Base-by-base conservation (phyloP, 805 yeast species). In the Nakazawaea holstii region DNA sequence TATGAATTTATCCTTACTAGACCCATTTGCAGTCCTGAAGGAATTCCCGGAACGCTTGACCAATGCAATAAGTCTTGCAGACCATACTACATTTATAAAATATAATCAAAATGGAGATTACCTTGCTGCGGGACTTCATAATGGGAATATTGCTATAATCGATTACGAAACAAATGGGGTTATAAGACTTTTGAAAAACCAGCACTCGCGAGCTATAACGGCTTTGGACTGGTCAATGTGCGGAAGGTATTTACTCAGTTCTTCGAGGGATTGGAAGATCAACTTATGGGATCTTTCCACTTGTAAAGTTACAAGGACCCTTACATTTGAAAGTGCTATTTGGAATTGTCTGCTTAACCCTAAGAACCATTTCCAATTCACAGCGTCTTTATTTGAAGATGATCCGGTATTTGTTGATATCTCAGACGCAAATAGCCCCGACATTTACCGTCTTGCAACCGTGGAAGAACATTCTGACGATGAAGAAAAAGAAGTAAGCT, bases 31-130 rank as follows among this genome's bases (percentile, higher is more conserved):
- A 1, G 90, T 92, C 20, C 84, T 95, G 17, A 89, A 88, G 58
- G 98, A 91, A 59, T 91, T 78, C 57, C 98, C 98, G 0, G 96
- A 91, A 51, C 76, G 84, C 1, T 74, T 88, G n/a, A 76, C 85
- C 1, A 81, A 81, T 51, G 81, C 91, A 0, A 66, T 89, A 10
- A 77, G 77, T 10, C 80, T 79, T 46, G 84, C 89, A 1, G 80
- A 76, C 17, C 77, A 80, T 39, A 74, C 87, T 0, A 84, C 88
- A 8, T 79, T 79, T 49, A 73, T 90, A 35, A 78, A 76, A 59
- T 87, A 80, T 68, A 87, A 80, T 55, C 66, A 74, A 7, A 78
- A 78, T 44, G 97, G 97, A 6, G 96, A 88, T 60, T 91, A 91
- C 59, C 63, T 90, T 4, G 96, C 96, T 0, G 76, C 86, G 2